Base-by-base conservation (phyloP, 2,329 filamentous ascomycete genomes). In the Colletotrichum orchidophilum region DNA sequence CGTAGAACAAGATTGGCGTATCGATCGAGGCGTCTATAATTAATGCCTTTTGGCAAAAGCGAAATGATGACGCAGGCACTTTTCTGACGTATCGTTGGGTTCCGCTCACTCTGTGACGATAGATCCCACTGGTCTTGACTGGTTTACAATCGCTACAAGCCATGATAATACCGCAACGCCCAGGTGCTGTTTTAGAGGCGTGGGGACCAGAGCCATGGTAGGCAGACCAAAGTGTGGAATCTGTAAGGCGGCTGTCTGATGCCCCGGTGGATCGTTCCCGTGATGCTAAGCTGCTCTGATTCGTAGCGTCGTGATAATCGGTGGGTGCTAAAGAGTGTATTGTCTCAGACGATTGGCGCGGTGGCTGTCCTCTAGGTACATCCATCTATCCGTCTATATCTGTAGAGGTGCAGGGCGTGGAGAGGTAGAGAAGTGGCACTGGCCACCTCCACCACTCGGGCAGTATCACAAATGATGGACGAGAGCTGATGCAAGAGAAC, bases 191-290 rank as follows among this genome's bases (percentile, higher is more conserved):
- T 21, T 24, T n/a, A 26, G 21, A 31, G 24, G 21, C 35, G 27
- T 33, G 60, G 27, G 62, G 31, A 39, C 31, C 63, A 46, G 33
- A 50, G 15, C 35, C 42, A 39, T 49, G 50, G 59, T 61, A 54
- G 50, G 59, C 55, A 54, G 50, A 52, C n/a, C 35, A 31, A 24
- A 29, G 11, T 24, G 63, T 52, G 63, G n/a, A 62, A 67, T 67
- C 57, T 67, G 63, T 63, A 62, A 67, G 52, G 68, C 57, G 31
- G 63, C 29, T 67, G 57, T 67, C 57, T 55, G 13, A 62, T 62
- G 57, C 55, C 27, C 63, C 68, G 58, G 64, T 46, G 62, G 57
- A 71, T 71, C 63, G 63, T 39, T 62, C 57, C 63, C 63, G 39
- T 57, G 57, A 62, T 52, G 57, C 63, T 62, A 62, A 29, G 57